phyloP scores from a whole-genome alignment of 108 stramenopile species.

The Cyclotella cryptica region DNA sequence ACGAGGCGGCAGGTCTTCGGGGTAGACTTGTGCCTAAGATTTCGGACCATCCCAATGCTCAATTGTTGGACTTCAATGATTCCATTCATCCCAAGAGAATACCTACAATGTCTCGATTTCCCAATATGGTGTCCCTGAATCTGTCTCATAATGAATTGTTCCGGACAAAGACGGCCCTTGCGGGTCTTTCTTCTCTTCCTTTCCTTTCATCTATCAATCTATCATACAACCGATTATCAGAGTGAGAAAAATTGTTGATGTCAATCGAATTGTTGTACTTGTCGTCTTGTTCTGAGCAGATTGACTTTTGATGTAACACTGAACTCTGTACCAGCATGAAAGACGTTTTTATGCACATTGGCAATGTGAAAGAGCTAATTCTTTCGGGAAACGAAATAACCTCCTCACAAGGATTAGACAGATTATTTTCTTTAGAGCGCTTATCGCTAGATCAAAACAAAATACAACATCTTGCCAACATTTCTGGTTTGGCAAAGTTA shows the following conservation, averaged over 20 bases:
- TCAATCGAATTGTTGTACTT: not conserved
- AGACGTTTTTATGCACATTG: slow-evolving; percentile 54
- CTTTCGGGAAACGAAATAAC: slow-evolving; percentile 69
- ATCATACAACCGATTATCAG: slow-evolving; percentile 67
- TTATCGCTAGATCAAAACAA: slow-evolving; percentile 72
- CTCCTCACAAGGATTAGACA: slow-evolving; percentile 65
- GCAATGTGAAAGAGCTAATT: slow-evolving; percentile 72
- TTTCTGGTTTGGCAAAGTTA: slow-evolving; percentile 67
- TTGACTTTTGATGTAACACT: not conserved
- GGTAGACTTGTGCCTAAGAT: slow-evolving; percentile 22
- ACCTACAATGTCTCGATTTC: slow-evolving; percentile 53
- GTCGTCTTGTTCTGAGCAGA: not conserved
- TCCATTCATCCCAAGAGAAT: slow-evolving; percentile 2
- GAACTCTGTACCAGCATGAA: slow-evolving; percentile 23
- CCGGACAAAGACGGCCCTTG: slow-evolving; percentile 57
- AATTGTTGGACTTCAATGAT: not conserved
- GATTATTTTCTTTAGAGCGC: slow-evolving; percentile 67
- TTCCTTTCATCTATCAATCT: slow-evolving; percentile 68
- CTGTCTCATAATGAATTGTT: slow-evolving; percentile 75
- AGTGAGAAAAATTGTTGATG: slow-evolving; percentile 22
- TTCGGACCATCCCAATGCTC: not conserved
- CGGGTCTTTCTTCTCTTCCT: slow-evolving; percentile 57
- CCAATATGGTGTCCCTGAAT: slow-evolving; percentile 64
- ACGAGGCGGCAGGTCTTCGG: slow-evolving; percentile 61
- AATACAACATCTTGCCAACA: slow-evolving; percentile 58